Percentiles rank a stretch among this genome's conserved stretches.
These are phyloP conservation scores for Setaria italica DNA, from an alignment of 202 grass and related monocot species.

Conservation along the genomic window DNA sequence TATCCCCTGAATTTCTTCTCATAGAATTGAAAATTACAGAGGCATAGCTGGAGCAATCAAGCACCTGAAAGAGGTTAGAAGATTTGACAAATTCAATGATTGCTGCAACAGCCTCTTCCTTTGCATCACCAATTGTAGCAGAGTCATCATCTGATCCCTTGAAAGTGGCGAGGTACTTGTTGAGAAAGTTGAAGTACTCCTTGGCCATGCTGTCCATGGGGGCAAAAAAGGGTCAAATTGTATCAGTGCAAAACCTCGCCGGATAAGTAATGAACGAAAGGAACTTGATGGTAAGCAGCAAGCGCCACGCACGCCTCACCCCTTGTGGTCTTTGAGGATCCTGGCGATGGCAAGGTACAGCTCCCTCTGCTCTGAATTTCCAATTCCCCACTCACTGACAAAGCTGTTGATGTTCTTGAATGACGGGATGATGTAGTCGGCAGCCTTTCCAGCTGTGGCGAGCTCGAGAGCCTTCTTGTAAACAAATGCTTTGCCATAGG, in stretches of 20 bases:
- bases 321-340: slow-evolving; percentile 85
- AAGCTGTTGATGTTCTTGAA: slow-evolving; percentile 78
- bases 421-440: slow-evolving; percentile 75
- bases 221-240: not conserved
- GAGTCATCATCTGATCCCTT: slow-evolving; percentile 62
- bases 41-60: not conserved
- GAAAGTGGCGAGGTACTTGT: slow-evolving; percentile 85
- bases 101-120: slow-evolving; percentile 74
- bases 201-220: slow-evolving; percentile 66
- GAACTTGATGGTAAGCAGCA: not conserved
- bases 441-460: slow-evolving; percentile 60
- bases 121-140: slow-evolving; percentile 62
- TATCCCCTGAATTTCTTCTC: not conserved
- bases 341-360: slow-evolving; percentile 65
- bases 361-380: slow-evolving; percentile 71
- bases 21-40: not conserved
- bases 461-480: slow-evolving; percentile 84
- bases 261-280: not conserved
- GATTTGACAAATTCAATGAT: slow-evolving; percentile 88
- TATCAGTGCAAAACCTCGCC: not conserved
- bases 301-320: not conserved
- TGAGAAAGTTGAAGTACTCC: slow-evolving; percentile 85
- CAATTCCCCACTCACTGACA: slow-evolving; percentile 76
- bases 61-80: slow-evolving; percentile 79
- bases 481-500: slow-evolving; percentile 72